Percentiles rank a stretch among this genome's conserved stretches.
Conservation (phyloP, 768 basidiomycete species). For the Mycena latifolia region DNA sequence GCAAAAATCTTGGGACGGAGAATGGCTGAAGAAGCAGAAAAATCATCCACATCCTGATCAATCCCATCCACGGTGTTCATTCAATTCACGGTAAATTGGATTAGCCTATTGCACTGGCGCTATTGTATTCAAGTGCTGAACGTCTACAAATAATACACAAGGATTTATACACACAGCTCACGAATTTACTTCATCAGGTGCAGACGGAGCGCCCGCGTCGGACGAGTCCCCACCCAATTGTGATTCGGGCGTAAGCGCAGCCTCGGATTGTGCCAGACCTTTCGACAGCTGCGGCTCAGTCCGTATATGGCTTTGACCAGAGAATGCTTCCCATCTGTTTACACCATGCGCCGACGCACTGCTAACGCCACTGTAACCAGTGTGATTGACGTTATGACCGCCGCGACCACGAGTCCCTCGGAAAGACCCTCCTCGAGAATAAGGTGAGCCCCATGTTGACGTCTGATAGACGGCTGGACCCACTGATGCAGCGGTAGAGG, state of each 20-base stretch:
- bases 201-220: not conserved
- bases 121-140: conserved; percentile 15
- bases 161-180: not conserved
- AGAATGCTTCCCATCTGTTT: conserved; percentile 16
- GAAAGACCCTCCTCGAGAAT: conserved; percentile 38
- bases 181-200: no score
- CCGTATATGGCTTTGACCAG: conserved; percentile 5
- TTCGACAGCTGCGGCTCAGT: not conserved
- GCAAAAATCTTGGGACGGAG: conserved; percentile 82
- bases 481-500: conserved; percentile 43
- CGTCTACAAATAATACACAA: conserved; percentile 24
- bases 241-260: not conserved
- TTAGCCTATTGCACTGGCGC: conserved; percentile 5
- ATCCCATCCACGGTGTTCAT: not conserved
- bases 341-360: conserved; percentile 25
- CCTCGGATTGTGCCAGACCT: not conserved
- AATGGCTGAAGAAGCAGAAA: conserved; percentile 43
- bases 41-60: conserved; percentile 38
- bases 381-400: conserved; percentile 32
- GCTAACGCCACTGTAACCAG: conserved; percentile 26
- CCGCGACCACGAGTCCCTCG: conserved; percentile 40
- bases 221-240: not conserved
- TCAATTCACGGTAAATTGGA: conserved; percentile 6
- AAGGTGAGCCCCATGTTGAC: conserved; percentile 34
- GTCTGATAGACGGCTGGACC: conserved; percentile 36